Base-by-base conservation (phyloP, 1,284 basidiomycete species). In the Cutaneotrichosporon sp. region DNA sequence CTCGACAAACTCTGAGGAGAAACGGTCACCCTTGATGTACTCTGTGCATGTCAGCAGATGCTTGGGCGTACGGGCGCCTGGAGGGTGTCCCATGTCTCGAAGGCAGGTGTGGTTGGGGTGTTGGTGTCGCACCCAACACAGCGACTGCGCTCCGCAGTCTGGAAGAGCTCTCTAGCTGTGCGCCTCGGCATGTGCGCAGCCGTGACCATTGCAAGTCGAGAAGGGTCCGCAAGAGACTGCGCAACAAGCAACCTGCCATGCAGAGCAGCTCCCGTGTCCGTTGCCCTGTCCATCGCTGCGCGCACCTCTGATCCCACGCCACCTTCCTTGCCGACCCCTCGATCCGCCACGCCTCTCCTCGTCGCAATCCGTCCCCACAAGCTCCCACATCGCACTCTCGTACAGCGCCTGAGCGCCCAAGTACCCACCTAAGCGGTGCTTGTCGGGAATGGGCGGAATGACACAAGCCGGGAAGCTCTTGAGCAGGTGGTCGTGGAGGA, bases 401-500 rank as follows among this genome's bases (percentile, higher is more conserved):
- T 18, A 27, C 47, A 25, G 10, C 27, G 27, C 47, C 27, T 8
- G 18, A 11, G 14, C 18, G 14, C 27, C 14, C 14, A 13, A 34
- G 34, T 25, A 83, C 88, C 63, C 67, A 97, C 92, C 93, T 73
- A 97, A 81, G 59, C 97, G 85, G 75, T 98, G 95, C 80, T 99
- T 99, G 80, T 95, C 95, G 4, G 95, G 97, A 54, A 99, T 84
- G 7, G 93, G 92, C 25, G 95, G 94, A 0, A 99, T 91, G 22
- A 99, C 92, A 72, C 92, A 95, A 59, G 95, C 97, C 3, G 94
- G 94, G 74, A 98, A 99, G 79, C 95, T 90, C 80, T 89, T 89
- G 22, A 87, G 85, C 34, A 99, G 86, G 72, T 97, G 87, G 55
- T 97, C 89, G 64, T 91, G 84, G 38, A 99, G 82, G 77, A 99